Evolutionary conservation across 1,284 basidiomycete species (phyloP), one percentile per base, ranked within the genome.

Genomic region (Phellinidium pouzarii): DNA sequence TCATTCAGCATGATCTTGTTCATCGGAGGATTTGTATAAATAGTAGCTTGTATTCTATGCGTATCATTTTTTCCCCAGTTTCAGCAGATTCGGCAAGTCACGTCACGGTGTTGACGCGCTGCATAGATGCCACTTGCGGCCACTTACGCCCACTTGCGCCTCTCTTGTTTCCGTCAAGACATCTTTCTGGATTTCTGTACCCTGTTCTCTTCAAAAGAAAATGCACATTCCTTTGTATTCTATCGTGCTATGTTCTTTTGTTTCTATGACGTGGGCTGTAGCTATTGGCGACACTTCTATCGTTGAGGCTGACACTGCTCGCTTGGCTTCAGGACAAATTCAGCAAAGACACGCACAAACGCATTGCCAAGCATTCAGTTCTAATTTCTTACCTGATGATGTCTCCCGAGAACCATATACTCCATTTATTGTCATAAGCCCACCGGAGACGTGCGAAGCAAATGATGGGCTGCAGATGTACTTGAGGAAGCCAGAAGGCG

Each of bases 391-490:
- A 9, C 57, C 58, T 14, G 54, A 58, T n/a, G 53, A 65, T 26
- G 55, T 60, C n/a, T 53, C 57, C n/a, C 44, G 26, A 23, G 7
- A 19, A 17, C 20, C 22, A 17, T 45, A 55, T 34, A 50, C 62
- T 5, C 61, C 62, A 4, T 73, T 74, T 53, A 53, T 65, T 4
- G 63, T 65, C 4, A 59, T 71, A 19, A 69, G 68, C 44, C 66
- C 67, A 1, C 31, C 56, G 25, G 60, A 59, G 4, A 69, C 71
- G 1, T 73, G 70, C 52, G 50, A 58, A 17, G 59, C 49, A 23
- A 45, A 54, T 1, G 57, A 61, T 40, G 69, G 69, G 2, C 58
- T 75, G n/a, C 58, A 68, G 22, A 59, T 75, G 27, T 69, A 62
- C 49, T 54, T 75, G 41, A 55, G 65, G 43, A 67, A 61, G 55